These are phyloP conservation scores for Avena atlantica DNA, from an alignment of 176 grass and related monocot genomes.

Conservation along the genomic window DNA sequence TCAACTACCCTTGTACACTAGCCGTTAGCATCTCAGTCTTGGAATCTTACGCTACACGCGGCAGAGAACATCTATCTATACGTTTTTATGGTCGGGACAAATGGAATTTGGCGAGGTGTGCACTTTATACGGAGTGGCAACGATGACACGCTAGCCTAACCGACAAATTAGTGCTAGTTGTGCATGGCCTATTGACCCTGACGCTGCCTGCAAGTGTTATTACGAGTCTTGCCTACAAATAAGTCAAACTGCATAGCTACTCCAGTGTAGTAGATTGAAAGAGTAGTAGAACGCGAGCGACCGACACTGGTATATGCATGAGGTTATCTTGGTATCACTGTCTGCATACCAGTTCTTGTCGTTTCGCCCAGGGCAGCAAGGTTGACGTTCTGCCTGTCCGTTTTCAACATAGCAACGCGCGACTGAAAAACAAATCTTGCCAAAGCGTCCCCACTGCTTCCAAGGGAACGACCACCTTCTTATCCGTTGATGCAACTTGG, in stretches of 20 bases:
- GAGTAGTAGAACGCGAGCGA: not conserved
- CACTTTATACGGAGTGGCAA: not conserved
- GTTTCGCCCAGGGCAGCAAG: too few species aligned
- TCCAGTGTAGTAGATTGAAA: too few species aligned
- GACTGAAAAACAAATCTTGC: not conserved
- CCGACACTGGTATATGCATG: too few species aligned
- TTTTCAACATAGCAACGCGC: not conserved
- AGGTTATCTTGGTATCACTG: too few species aligned
- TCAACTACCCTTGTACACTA: not conserved
- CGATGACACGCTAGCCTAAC: not conserved
- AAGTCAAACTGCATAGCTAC: not conserved
- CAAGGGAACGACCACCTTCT: not conserved
- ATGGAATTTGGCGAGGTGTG: not conserved
- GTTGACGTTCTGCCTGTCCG: slow-evolving; percentile 22
- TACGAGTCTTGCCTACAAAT: not conserved
- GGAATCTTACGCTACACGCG: not conserved
- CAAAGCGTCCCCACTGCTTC: not conserved
- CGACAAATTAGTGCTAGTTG: not conserved
- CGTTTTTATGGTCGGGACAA: too few species aligned
- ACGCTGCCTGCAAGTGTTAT: not conserved
- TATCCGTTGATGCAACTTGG: not conserved
- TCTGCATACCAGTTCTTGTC: not conserved
- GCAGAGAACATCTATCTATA: not conserved
- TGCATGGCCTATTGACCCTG: not conserved
- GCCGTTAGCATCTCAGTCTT: not conserved